Base-by-base conservation (phyloP, 2,329 filamentous ascomycete species). In the Ascochyta pisi region DNA sequence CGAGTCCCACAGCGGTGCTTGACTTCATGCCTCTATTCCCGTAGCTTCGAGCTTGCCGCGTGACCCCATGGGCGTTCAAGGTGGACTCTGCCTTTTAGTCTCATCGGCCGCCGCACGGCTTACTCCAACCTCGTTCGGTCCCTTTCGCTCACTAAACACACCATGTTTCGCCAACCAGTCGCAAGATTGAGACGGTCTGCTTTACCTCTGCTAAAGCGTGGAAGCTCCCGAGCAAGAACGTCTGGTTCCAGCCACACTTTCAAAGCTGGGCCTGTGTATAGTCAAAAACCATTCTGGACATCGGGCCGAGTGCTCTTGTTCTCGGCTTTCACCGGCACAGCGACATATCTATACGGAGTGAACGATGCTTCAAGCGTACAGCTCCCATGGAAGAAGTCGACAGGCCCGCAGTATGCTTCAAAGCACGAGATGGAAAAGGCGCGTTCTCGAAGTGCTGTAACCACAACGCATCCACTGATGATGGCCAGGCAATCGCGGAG, bases 401-500 rank as follows among this genome's bases (percentile, higher is more conserved):
- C 63, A 6, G 70, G 63, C 22, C 78, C 76, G 3, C 66, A 64
- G 22, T 86, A 85, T 76, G 84, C 82, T 4, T 77, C 70, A 24
- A 73, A 82, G 46, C 64, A 71, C 7, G 78, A 83, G 47, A 80
- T 86, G 78, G 80, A 85, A 63, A 77, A 75, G 66, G 83, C 81
- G 62, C 8, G 67, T 47, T 50, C 13, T 10, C 5, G 12, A 23
- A 2, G 10, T n/a, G 1, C 8, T 23, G 10, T 4, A 29, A 16
- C 9, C 16, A 9, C 23, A 38, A n/a, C 35, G 35, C 43, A 4
- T 10, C 3, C 24, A 48, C 54, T 65, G 6, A 68, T 13, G 10
- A 22, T 19, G 3, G n/a, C 8, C 52, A 85, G 81, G 85, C 85
- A 6, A 84, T 87, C 57, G 66, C 73, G 0, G 84, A 88, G 66